Evolutionary conservation across 108 stramenopile species (phyloP), one percentile per base, ranked within the genome.

Genomic region (Skeletonema potamos): DNA sequence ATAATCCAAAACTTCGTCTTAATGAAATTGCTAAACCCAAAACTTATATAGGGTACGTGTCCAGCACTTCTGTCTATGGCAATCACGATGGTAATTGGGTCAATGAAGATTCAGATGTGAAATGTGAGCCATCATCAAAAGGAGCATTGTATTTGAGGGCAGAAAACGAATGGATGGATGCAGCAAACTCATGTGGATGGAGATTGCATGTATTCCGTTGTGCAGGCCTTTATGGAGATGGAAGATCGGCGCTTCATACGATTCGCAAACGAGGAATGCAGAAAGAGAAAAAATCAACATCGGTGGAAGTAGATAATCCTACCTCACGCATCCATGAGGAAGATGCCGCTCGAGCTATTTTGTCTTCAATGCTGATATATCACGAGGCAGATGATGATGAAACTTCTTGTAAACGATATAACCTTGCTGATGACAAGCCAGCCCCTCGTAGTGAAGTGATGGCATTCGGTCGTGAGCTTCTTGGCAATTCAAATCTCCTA

Each of bases 11-110:
- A 39, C 27, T 66, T 27, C 63, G 20, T 44, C 68, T 84, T 51
- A 32, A 41, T 6, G 54, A 72, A 11, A 29, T 33, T 27, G 33
- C 69, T 12, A 51, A 70, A 43, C 22, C 58, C 4, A 64, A 64
- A 48, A 54, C 62, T 20, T 86, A 85, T 81, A 56, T 89, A 6
- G 92, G 88, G 24, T 69, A 86, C 58, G 28, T 90, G 24, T 94
- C 90, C 5, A 77, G 90, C 13, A 91, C 90, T 6, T 88, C 87
- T 1, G 90, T 94, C 1, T 94, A 91, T 54, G 93, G 93, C n/a
- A 79, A 94, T 87, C 88, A 91, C 69, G 62, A 90, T 56, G 87
- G 88, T 0, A 58, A 63, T 10, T 85, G 88, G 84, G 89, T 90
- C 0, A 81, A 54, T 10, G 92, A 93, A 79, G 78, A 81, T 37